phyloP scores from a whole-genome alignment of 2,329 filamentous ascomycete genomes.

The Epichloe gansuensis region DNA sequence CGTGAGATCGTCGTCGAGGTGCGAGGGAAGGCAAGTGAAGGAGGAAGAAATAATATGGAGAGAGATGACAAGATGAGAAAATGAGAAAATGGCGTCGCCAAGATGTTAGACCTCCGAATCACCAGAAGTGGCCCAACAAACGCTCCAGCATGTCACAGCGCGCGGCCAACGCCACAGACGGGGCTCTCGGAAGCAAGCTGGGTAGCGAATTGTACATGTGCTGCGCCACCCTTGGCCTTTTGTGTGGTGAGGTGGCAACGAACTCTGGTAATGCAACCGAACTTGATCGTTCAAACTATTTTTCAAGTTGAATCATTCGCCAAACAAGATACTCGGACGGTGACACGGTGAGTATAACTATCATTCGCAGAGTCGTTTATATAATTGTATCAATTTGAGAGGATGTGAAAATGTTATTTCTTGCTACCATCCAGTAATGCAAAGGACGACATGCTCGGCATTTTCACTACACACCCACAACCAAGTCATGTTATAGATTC shows the following conservation, averaged over 20 bases:
- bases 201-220: not conserved
- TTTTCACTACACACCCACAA: no score
- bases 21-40: not conserved
- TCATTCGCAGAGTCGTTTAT: no score
- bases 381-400: no score
- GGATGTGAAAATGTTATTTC: no score
- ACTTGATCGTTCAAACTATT: no score
- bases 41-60: not conserved
- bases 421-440: no score
- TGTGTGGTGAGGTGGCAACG: not conserved
- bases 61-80: not conserved
- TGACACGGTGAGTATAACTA: no score
- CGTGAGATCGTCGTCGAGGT: not conserved
- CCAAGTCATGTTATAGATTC: no score
- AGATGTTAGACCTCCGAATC: not conserved
- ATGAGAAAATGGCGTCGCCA: not conserved
- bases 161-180: conserved; percentile 1
- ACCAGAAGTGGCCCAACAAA: conserved; percentile 6
- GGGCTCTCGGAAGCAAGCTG: conserved; percentile 2
- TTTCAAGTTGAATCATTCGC: no score
- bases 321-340: no score
- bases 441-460: no score
- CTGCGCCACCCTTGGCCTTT: conserved; percentile 23
- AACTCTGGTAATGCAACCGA: no score
- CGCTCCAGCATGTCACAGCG: conserved; percentile 5